These are phyloP conservation scores for Spergularia marina DNA, from an alignment of 148 eudicot species.

Conservation along the genomic window DNA sequence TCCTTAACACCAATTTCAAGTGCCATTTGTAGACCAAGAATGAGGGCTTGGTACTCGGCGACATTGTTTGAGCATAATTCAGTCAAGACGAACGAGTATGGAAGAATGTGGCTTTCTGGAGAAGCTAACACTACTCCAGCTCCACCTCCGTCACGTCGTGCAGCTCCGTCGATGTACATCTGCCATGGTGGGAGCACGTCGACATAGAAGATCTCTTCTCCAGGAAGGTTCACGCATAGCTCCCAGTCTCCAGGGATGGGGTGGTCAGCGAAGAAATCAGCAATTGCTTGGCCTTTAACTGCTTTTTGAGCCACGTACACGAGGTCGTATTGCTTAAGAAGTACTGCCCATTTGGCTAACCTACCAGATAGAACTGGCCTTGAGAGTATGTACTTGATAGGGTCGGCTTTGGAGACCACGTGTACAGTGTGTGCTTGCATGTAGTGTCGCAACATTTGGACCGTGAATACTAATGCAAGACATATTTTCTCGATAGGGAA, in stretches of 20 bases:
- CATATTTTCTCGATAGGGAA: not conserved
- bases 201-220: not conserved
- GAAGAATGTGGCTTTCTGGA: not conserved
- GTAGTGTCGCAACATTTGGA: slow-evolving; percentile 6
- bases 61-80: slow-evolving; percentile 11
- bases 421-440: not conserved
- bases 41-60: not conserved
- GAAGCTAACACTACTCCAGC: not conserved
- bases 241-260: not conserved
- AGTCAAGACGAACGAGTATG: not conserved
- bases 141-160: slow-evolving; percentile 3
- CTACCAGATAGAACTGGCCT: not conserved
- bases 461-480: not conserved
- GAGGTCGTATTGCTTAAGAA: not conserved
- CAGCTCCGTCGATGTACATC: not conserved
- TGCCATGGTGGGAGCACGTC: not conserved
- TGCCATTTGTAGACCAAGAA: not conserved
- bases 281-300: not conserved
- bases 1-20: not conserved
- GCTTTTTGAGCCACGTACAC: not conserved
- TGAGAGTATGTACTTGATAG: not conserved
- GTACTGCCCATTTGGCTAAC: not conserved
- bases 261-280: not conserved
- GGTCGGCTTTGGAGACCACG: not conserved
- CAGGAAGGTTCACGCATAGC: not conserved